A percentile compares a stretch with the other conserved stretches of the same genome.
Evolutionary conservation across 2,329 filamentous ascomycete species (phyloP).

Genomic region (Cyphellophora attinorum): DNA sequence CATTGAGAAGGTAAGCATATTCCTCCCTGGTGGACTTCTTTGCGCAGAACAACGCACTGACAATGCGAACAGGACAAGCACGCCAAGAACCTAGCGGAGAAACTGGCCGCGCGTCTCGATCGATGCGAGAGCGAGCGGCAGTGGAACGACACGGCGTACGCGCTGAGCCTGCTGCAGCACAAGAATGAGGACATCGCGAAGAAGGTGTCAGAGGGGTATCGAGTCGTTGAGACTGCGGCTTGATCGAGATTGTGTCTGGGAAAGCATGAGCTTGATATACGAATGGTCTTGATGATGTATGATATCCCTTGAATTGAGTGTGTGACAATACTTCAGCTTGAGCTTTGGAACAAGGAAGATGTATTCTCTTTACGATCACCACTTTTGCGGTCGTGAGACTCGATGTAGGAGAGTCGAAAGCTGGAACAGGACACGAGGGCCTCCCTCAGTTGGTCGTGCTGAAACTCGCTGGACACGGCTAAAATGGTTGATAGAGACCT

Average conservation of each 20-base stretch:
- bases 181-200: conserved; percentile 37
- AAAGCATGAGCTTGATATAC: too few species aligned
- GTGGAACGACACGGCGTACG: conserved; percentile 96
- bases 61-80: conserved; percentile 69
- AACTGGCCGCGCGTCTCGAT: conserved; percentile 74
- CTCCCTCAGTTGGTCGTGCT: too few species aligned
- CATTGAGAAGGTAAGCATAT: conserved; percentile 75
- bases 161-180: conserved; percentile 77
- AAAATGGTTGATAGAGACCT: too few species aligned
- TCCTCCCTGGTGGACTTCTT: neutral
- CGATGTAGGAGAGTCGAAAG: too few species aligned
- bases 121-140: conserved; percentile 88
- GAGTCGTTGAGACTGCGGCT: conserved; percentile 55
- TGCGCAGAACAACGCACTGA: conserved; percentile 1
- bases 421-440: too few species aligned
- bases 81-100: conserved; percentile 84
- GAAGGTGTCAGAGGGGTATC: conserved; percentile 36
- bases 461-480: too few species aligned
- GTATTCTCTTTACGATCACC: too few species aligned
- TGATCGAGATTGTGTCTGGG: conserved; percentile 29
- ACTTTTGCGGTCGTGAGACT: too few species aligned
- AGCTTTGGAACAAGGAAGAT: too few species aligned
- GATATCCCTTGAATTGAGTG: too few species aligned
- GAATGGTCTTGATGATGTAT: too few species aligned
- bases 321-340: too few species aligned